These are phyloP conservation scores for Dillenia turbinata DNA, from an alignment of 164 flowering plant genomes.

Conservation along the genomic window DNA sequence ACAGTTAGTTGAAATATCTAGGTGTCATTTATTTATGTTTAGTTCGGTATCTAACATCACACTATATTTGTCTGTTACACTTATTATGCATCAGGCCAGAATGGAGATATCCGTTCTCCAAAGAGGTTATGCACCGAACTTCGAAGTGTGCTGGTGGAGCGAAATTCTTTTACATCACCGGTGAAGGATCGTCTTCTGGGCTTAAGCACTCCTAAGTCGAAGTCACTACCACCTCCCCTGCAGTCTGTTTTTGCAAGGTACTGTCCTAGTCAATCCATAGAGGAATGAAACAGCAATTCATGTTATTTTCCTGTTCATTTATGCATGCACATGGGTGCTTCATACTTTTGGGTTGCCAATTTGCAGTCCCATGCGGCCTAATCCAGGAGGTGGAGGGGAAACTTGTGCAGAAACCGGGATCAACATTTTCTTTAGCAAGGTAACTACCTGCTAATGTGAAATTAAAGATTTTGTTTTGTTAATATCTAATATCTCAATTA, in stretches of 20 bases:
- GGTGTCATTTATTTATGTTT: too few relatives aligned
- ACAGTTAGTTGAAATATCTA: too few relatives aligned
- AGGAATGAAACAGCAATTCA: neutral
- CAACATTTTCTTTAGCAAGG: constrained; percentile 83
- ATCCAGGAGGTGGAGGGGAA: constrained; percentile 93
- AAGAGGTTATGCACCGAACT: constrained; percentile 73
- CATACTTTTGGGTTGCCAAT: neutral
- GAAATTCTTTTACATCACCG: constrained; percentile 86
- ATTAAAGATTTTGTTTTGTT: too few relatives aligned
- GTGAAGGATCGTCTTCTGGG: constrained; percentile 74
- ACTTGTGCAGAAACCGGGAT: constrained; percentile 98
- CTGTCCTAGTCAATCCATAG: neutral
- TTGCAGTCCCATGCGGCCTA: constrained; percentile 85
- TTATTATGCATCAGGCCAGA: constrained; percentile 42
- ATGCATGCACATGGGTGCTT: neutral
- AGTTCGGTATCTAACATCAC: too few relatives aligned
- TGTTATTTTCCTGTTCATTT: neutral
- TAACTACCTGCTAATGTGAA: constrained; percentile 10
- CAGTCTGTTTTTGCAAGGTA: constrained; percentile 97
- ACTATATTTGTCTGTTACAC: neutral
- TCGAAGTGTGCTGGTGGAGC: constrained; percentile 74
- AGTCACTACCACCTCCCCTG: constrained; percentile 49
- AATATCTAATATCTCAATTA: too few relatives aligned
- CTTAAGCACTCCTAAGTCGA: constrained; percentile 58
- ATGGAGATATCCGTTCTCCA: constrained; percentile 79